Evolutionary conservation across 1,139 yeast species (phyloP).

Genomic region (Hyphopichia fennica): DNA sequence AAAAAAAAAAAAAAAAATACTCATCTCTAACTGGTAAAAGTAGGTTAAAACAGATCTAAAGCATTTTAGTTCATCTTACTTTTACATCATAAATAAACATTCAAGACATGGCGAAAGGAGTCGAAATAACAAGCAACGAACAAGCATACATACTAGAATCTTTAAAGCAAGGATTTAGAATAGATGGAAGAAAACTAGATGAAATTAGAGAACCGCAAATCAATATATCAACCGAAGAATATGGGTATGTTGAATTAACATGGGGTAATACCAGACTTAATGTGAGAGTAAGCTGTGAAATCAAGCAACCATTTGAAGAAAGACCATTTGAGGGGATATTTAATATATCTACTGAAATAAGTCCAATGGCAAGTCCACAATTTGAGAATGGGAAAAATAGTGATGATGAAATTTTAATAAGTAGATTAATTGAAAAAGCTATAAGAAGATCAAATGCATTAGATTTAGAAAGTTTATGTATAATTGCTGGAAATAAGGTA

Average conservation of each 20-base stretch:
- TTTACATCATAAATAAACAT: too few relatives aligned
- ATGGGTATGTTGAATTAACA: slow-evolving; percentile 76
- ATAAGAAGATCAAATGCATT: slow-evolving; percentile 86
- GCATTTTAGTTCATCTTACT: too few relatives aligned
- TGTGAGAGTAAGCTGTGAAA: slow-evolving; percentile 76
- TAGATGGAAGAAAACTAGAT: slow-evolving; percentile 67
- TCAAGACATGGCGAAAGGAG: slow-evolving; percentile 28
- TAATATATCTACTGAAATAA: slow-evolving; percentile 77
- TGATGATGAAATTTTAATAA: slow-evolving; percentile 76
- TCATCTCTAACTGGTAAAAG: too few relatives aligned
- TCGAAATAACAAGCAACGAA: slow-evolving; percentile 69
- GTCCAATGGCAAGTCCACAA: slow-evolving; percentile 85
- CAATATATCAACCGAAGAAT: slow-evolving; percentile 58
- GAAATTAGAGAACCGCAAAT: slow-evolving; percentile 67
- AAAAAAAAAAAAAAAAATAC: too few relatives aligned
- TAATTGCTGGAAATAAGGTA: slow-evolving; percentile 85
- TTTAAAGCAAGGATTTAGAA: slow-evolving; percentile 59
- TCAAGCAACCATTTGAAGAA: slow-evolving; percentile 83
- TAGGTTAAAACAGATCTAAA: too few relatives aligned
- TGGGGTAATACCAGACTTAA: slow-evolving; percentile 77
- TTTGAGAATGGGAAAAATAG: slow-evolving; percentile 74
- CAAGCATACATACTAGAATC: slow-evolving; percentile 60
- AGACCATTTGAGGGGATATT: slow-evolving; percentile 94
- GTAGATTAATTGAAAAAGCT: slow-evolving; percentile 86
- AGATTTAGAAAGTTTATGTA: slow-evolving; percentile 87